These are phyloP conservation scores for Ilex aquifolium DNA, from an alignment of 257 asterid genomes.

Conservation along the genomic window DNA sequence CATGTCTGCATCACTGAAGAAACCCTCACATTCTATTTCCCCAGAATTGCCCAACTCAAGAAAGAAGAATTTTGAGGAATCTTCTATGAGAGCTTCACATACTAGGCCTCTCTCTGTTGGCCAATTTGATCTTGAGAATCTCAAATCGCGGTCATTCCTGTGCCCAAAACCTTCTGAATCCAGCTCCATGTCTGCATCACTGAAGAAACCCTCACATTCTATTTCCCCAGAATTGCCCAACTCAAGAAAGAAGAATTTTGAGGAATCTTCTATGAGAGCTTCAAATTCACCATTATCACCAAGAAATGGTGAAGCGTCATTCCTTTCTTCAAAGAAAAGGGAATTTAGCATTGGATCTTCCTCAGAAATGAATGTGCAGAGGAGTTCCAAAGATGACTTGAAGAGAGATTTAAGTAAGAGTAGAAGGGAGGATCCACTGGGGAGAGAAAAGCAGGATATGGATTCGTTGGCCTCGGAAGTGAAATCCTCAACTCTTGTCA, in stretches of 20 bases:
- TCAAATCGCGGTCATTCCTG: conserved; percentile 28
- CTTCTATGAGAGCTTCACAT: conserved; percentile 26
- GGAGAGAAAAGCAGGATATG: too few relatives aligned
- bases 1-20: conserved; percentile 7
- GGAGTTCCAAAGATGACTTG: neutral
- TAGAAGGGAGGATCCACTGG: neutral
- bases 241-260: conserved; percentile 15
- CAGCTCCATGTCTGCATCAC: conserved; percentile 11
- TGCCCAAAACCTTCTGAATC: conserved; percentile 14
- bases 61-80: conserved; percentile 14
- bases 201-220: conserved; percentile 12
- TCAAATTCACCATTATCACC: conserved; percentile 20
- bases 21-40: conserved; percentile 21
- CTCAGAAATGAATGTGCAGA: conserved; percentile 24
- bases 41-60: conserved; percentile 14
- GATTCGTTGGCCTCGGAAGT: conserved; percentile 22
- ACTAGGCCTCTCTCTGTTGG: conserved; percentile 55
- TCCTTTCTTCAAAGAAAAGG: conserved; percentile 9
- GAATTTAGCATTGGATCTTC: conserved; percentile 31
- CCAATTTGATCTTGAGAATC: conserved; percentile 42
- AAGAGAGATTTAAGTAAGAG: neutral
- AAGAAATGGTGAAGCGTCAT: conserved; percentile 16
- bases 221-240: conserved; percentile 33
- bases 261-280: conserved; percentile 15
- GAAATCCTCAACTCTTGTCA: conserved; percentile 33